These are phyloP conservation scores for Zymoseptoria passerinii DNA, from an alignment of 2,329 filamentous ascomycete genomes.

Conservation along the genomic window DNA sequence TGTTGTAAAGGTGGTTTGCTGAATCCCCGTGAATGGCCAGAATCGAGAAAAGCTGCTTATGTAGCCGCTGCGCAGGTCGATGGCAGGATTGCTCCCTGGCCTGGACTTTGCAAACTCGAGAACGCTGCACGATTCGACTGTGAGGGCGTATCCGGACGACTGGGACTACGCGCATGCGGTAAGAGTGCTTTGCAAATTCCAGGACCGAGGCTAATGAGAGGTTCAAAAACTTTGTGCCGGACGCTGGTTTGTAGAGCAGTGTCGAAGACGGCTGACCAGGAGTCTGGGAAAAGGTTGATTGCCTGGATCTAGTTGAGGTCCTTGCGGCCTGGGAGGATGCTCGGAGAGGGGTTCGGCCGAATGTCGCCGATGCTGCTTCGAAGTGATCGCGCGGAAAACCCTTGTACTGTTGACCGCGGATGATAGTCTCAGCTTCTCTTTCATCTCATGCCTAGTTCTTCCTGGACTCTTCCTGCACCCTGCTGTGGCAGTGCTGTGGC, in stretches of 20 bases:
- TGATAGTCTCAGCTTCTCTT: neutral
- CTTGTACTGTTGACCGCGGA: neutral
- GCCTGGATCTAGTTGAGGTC: neutral
- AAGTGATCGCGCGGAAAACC: neutral
- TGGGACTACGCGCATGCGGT: constrained; percentile 15
- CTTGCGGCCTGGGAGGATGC: neutral
- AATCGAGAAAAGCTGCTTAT: neutral
- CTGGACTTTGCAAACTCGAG: constrained; percentile 13
- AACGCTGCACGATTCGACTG: constrained; percentile 10
- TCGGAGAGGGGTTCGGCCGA: neutral
- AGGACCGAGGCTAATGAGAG: neutral
- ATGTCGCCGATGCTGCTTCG: neutral
- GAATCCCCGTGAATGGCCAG: neutral
- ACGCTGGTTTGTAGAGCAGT: neutral
- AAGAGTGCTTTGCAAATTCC: constrained; percentile 1
- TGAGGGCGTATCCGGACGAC: constrained; percentile 16
- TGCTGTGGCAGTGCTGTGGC: neutral
- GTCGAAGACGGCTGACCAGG: neutral
- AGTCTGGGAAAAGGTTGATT: neutral
- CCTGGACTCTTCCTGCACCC: too few relatives aligned
- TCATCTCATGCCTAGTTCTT: neutral
- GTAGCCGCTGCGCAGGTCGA: neutral
- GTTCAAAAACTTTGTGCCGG: neutral
- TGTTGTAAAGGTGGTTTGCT: neutral
- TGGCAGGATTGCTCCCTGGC: neutral